phyloP scores from a whole-genome alignment of 495 filamentous ascomycete species.

The Trichoderma orchidacearum region DNA sequence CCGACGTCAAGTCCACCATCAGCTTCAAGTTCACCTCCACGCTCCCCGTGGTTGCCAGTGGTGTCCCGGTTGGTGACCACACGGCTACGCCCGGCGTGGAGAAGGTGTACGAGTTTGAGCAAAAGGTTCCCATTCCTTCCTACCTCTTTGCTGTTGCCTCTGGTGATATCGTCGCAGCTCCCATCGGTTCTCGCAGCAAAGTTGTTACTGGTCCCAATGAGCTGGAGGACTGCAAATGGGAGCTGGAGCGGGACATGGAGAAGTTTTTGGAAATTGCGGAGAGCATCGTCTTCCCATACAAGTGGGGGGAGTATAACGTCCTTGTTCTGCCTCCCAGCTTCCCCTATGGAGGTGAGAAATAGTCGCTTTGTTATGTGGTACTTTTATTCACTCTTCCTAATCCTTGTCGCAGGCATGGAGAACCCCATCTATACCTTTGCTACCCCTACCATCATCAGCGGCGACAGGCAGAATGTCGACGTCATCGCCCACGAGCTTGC shows the following conservation, averaged over 20 bases:
- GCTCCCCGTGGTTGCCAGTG: constrained; percentile 78
- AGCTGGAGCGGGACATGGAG: constrained; percentile 80
- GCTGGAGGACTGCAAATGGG: constrained; percentile 70
- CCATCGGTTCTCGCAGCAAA: constrained; percentile 70
- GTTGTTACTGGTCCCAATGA: constrained; percentile 83
- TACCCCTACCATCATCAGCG: constrained; percentile 81
- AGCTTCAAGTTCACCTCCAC: constrained; percentile 78
- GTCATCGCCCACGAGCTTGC: constrained; percentile 92
- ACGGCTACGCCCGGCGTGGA: not conserved
- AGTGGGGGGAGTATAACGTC: constrained; percentile 91
- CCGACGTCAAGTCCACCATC: constrained; percentile 84
- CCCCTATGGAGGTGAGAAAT: constrained; percentile 49
- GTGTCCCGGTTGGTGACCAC: constrained; percentile 47
- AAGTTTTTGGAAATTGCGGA: constrained; percentile 82
- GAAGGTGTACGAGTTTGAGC: constrained; percentile 59
- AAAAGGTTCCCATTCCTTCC: constrained; percentile 82
- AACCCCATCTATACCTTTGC: constrained; percentile 91
- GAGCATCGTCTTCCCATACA: constrained; percentile 75
- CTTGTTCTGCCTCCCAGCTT: constrained; percentile 83
- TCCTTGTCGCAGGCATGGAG: constrained; percentile 61
- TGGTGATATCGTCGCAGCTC: constrained; percentile 72
- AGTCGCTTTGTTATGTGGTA: no score
- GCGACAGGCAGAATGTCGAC: constrained; percentile 87
- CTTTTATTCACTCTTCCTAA: not conserved
- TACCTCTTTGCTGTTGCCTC: constrained; percentile 89